These are phyloP conservation scores for Eragrostis curvula DNA, from an alignment of 176 grass and related monocot species.

Conservation along the genomic window DNA sequence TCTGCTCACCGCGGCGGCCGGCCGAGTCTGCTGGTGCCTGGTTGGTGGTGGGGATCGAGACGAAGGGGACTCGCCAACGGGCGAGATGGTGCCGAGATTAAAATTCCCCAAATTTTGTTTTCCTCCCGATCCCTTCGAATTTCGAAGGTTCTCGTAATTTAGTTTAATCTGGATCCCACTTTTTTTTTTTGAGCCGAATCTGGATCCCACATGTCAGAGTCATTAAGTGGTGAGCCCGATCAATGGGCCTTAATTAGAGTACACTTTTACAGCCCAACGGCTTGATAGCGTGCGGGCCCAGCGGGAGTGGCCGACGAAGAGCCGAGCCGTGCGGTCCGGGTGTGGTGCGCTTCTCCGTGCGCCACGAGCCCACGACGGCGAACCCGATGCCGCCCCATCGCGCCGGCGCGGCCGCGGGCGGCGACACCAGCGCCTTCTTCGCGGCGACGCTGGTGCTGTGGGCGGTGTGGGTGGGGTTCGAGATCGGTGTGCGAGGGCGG, in stretches of 20 bases:
- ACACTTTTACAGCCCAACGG: neutral
- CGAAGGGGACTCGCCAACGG: constrained; percentile 20
- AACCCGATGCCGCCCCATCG: constrained; percentile 51
- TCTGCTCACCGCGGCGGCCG: constrained; percentile 18
- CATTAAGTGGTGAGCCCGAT: neutral
- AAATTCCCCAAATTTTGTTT: constrained; percentile 9
- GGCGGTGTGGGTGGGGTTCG: constrained; percentile 72
- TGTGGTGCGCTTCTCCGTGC: constrained; percentile 29
- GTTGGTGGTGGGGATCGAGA: constrained; percentile 31
- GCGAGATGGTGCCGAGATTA: constrained; percentile 30
- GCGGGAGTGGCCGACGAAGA: neutral
- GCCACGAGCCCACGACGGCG: constrained; percentile 47
- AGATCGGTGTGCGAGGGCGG: constrained; percentile 63
- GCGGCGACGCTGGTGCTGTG: constrained; percentile 79
- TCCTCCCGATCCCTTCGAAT: constrained; percentile 18
- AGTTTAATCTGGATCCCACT: too few relatives aligned
- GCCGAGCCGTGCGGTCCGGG: neutral
- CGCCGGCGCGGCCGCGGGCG: constrained; percentile 40
- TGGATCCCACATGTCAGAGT: neutral
- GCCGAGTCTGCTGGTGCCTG: constrained; percentile 11
- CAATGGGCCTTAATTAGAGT: neutral
- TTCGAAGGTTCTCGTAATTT: neutral
- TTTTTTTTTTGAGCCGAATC: too few relatives aligned
- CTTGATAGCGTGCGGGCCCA: constrained; percentile 31
- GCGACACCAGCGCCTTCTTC: constrained; percentile 66